These are phyloP conservation scores for Artomyces pyxidatus DNA, from an alignment of 768 basidiomycete genomes.

Conservation along the genomic window DNA sequence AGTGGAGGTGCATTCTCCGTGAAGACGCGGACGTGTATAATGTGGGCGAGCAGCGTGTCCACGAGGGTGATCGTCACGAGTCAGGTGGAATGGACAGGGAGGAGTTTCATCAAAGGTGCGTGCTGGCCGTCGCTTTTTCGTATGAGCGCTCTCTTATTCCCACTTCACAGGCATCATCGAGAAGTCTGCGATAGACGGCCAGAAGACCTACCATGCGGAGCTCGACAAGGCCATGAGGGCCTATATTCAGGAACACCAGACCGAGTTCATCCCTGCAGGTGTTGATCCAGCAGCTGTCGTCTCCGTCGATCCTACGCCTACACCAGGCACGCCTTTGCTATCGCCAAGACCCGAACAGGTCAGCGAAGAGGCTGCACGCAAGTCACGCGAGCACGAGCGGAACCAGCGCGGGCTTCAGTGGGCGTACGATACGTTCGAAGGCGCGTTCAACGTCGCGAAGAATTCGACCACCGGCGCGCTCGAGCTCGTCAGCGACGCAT, in stretches of 20 bases:
- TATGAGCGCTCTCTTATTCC: not conserved
- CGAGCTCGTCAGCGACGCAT: slow-evolving; percentile 71
- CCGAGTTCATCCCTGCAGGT: slow-evolving; percentile 85
- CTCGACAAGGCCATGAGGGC: slow-evolving; percentile 77
- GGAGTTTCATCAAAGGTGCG: slow-evolving; percentile 92
- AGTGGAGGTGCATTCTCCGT: slow-evolving; percentile 89
- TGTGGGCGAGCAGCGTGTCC: slow-evolving; percentile 78
- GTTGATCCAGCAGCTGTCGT: slow-evolving; percentile 53
- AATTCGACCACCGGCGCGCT: slow-evolving; percentile 64
- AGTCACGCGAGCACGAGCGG: slow-evolving; percentile 60
- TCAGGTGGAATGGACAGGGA: slow-evolving; percentile 91
- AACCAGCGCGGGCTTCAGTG: slow-evolving; percentile 73
- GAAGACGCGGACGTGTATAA: slow-evolving; percentile 91
- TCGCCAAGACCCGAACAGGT: slow-evolving; percentile 10
- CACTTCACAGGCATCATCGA: slow-evolving; percentile 77
- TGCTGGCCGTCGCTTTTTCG: not conserved
- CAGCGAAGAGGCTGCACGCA: slow-evolving; percentile 32
- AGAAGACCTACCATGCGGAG: slow-evolving; percentile 77
- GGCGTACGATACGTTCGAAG: slow-evolving; percentile 83
- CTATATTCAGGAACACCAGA: slow-evolving; percentile 84
- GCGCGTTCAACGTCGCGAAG: slow-evolving; percentile 61
- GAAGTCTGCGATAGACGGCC: slow-evolving; percentile 83
- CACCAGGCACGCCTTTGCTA: slow-evolving; percentile 15
- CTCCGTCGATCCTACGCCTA: slow-evolving; percentile 28
- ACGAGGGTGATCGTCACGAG: slow-evolving; percentile 82